Conservation (phyloP, 306 rosid species). For the Vachellia collinsii region DNA sequence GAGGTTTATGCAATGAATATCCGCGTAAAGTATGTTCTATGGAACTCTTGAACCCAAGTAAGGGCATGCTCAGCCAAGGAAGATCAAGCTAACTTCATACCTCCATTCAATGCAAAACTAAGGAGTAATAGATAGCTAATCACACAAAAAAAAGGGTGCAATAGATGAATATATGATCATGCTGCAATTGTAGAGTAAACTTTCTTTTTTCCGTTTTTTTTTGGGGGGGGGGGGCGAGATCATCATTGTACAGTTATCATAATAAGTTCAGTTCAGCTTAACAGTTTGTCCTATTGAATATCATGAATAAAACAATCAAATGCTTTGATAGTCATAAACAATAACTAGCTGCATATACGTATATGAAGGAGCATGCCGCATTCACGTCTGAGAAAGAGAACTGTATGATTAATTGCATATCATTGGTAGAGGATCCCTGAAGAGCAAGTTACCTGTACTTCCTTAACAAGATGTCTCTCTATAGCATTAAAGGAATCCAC, state of each 20-base stretch:
- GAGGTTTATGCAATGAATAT: not conserved
- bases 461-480: slow-evolving; percentile 78
- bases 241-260: no score
- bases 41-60: slow-evolving; percentile 8
- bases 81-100: not conserved
- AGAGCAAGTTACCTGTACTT: slow-evolving; percentile 62
- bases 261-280: no score
- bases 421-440: not conserved
- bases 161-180: not conserved
- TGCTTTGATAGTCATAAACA: slow-evolving; percentile 1
- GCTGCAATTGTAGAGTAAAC: not conserved
- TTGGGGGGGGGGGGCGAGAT: not conserved
- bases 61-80: not conserved
- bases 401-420: slow-evolving; percentile 19
- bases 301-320: not conserved
- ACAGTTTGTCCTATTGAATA: no score
- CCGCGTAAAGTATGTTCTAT: not conserved
- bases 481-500: slow-evolving; percentile 81
- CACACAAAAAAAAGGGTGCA: not conserved
- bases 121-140: not conserved
- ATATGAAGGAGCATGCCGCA: not conserved
- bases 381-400: slow-evolving; percentile 9
- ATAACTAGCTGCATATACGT: not conserved
- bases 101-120: not conserved
- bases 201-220: no score